Evolutionary conservation across 2,329 filamentous ascomycete species (phyloP).

Genomic region (Epichloe amarillans): DNA sequence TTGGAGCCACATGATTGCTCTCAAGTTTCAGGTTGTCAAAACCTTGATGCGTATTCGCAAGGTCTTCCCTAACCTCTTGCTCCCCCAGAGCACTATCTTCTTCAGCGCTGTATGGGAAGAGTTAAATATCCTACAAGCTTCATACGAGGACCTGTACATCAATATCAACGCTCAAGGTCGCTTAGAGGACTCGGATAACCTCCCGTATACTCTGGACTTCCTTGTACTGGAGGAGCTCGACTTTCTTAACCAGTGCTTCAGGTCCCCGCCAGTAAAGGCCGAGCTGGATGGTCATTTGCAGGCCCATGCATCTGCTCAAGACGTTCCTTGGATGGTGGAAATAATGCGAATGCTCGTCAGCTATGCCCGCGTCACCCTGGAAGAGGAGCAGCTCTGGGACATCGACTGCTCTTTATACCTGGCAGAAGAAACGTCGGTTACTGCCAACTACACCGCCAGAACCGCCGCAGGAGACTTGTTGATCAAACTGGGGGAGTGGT

Average conservation of each 20-base stretch:
- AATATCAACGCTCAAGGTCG: constrained; percentile 74
- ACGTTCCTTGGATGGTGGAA: constrained; percentile 71
- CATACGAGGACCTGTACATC: constrained; percentile 77
- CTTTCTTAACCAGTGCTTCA: constrained; percentile 82
- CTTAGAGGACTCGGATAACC: constrained; percentile 74
- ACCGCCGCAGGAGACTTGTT: constrained; percentile 86
- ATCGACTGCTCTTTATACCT: constrained; percentile 93
- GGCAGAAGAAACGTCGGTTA: constrained; percentile 87
- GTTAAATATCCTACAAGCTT: constrained; percentile 54
- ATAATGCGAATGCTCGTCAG: constrained; percentile 74
- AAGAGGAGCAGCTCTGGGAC: constrained; percentile 93
- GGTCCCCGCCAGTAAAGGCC: constrained; percentile 75
- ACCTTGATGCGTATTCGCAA: constrained; percentile 78
- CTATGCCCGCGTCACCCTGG: constrained; percentile 80
- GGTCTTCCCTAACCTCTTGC: constrained; percentile 70
- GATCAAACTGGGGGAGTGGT: constrained; percentile 91
- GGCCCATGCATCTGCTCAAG: constrained; percentile 42
- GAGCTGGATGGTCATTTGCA: constrained; percentile 74
- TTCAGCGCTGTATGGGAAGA: constrained; percentile 89
- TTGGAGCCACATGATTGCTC: constrained; percentile 70
- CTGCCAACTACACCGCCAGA: constrained; percentile 88
- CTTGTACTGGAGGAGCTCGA: constrained; percentile 89
- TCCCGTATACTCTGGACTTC: constrained; percentile 93
- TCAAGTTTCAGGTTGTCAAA: constrained; percentile 92
- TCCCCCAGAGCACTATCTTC: constrained; percentile 66